phyloP scores from a whole-genome alignment of 2,329 filamentous ascomycete genomes.

The Colletotrichum godetiae region DNA sequence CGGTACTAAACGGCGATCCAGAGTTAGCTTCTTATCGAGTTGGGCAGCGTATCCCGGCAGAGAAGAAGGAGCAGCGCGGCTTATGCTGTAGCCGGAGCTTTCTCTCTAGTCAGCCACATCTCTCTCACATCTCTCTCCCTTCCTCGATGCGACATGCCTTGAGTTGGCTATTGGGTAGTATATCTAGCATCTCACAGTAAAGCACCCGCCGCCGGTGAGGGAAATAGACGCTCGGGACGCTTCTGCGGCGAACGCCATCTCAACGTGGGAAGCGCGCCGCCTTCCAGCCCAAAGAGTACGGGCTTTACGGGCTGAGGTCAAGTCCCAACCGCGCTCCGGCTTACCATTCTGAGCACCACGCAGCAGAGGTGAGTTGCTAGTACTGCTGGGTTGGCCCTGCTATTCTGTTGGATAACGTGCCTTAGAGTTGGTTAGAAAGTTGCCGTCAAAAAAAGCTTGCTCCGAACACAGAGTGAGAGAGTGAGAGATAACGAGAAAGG shows the following conservation, averaged over 20 bases:
- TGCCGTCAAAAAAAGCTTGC: background rate
- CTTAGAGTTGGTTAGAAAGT: background rate
- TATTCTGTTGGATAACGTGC: background rate
- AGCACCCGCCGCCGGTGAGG: background rate
- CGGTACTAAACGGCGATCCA: background rate
- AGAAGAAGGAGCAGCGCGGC: background rate
- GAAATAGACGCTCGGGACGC: background rate
- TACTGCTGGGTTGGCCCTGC: background rate
- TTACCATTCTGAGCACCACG: no score
- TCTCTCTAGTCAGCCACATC: background rate
- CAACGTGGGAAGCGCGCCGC: background rate
- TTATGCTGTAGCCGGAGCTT: background rate
- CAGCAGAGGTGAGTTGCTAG: background rate
- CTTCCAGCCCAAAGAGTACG: background rate
- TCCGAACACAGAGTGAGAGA: background rate
- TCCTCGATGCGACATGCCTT: background rate
- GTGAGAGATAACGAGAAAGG: background rate
- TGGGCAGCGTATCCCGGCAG: background rate
- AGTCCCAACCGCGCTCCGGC: no score
- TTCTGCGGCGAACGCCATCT: background rate
- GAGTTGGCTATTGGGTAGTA: no score
- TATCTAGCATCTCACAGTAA: no score
- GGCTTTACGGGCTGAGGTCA: background rate
- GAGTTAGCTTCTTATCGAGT: constrained; percentile 3
- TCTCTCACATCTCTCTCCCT: background rate